Evolutionary conservation across 2,329 filamentous ascomycete genomes (phyloP), one percentile per base, ranked within the genome.

Genomic region (Aureobasidium sp.): DNA sequence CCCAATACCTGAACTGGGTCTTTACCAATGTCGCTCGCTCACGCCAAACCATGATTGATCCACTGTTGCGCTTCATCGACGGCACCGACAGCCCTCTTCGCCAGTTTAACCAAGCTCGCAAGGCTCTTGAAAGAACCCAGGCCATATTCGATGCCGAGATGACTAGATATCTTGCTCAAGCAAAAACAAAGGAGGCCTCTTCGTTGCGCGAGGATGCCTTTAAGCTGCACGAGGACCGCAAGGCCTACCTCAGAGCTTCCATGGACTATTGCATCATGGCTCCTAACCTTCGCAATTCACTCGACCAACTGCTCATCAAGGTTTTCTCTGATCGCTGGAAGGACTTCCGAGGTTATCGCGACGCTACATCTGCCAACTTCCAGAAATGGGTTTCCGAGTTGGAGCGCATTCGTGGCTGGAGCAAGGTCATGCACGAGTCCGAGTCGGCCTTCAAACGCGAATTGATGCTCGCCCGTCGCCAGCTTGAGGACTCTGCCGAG

Each of bases 161-260:
- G 63, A 84, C 89, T 25, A 86, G 92, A 63, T 97, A 96, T 71
- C 83, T 91, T 5, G 80, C 84, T 3, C 91, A 97, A 75, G 89
- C 87, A 67, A 97, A 97, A 79, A 87, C 90, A 6, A 99, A 97
- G 76, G 94, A 99, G 74, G 85, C 93, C 0, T 97, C 91, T 0
- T 85, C 91, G 1, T 79, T 99, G 62, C 84, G 94, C 64, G 94
- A 99, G 74, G 94, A 99, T 75, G 94, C 94, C 0, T 99, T 99
- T 70, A 87, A 94, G 72, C 85, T 97, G 41, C 94, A 96, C 72
- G 94, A 97, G 78, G 89, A 90, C 27, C 85, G 93, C 63, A 95
- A 94, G 71, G 84, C 87, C 36, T 99, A 99, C 73, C 80, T 97
- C 47, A 93, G 91, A 72, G 89, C 92, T 1, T 92, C 90, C 15